These are phyloP conservation scores for Saturnispora serradocipensis DNA, from an alignment of 805 yeast genomes.

Conservation along the genomic window DNA sequence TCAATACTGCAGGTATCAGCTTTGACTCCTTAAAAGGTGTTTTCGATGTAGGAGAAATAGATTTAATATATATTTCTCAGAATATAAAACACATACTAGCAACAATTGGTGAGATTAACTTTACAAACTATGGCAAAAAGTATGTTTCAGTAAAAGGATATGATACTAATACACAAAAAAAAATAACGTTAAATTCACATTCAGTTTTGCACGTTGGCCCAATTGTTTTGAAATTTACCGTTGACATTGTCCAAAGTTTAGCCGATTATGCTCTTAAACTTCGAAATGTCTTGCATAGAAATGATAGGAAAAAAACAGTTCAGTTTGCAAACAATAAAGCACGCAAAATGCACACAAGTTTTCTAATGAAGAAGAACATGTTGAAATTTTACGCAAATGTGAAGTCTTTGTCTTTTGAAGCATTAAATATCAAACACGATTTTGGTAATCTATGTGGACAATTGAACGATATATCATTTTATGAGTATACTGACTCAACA, in stretches of 20 bases:
- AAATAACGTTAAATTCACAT: conserved; percentile 2
- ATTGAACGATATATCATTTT: conserved; percentile 14
- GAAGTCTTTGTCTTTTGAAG: conserved; percentile 9
- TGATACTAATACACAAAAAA: conserved; percentile 18
- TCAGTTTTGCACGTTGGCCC: conserved; percentile 10
- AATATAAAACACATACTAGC: background rate
- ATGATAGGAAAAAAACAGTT: background rate
- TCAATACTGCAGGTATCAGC: background rate
- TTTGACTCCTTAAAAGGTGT: background rate
- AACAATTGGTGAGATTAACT: conserved; percentile 18
- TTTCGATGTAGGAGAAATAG: background rate
- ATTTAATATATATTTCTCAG: background rate
- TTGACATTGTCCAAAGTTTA: background rate
- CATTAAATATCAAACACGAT: conserved; percentile 17
- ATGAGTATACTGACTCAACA: conserved; percentile 12
- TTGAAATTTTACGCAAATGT: conserved; percentile 13
- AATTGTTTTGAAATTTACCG: conserved; percentile 1
- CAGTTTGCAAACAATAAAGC: conserved; percentile 11
- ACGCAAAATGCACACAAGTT: conserved; percentile 21
- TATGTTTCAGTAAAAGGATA: conserved; percentile 15
- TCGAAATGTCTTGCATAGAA: background rate
- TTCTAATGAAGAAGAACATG: conserved; percentile 16
- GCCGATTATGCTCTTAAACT: background rate
- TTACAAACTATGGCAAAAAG: background rate
- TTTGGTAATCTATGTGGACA: conserved; percentile 28